Evolutionary conservation across 2,329 filamentous ascomycete species (phyloP).

Genomic region (Iodosphaeria phyllophila): DNA sequence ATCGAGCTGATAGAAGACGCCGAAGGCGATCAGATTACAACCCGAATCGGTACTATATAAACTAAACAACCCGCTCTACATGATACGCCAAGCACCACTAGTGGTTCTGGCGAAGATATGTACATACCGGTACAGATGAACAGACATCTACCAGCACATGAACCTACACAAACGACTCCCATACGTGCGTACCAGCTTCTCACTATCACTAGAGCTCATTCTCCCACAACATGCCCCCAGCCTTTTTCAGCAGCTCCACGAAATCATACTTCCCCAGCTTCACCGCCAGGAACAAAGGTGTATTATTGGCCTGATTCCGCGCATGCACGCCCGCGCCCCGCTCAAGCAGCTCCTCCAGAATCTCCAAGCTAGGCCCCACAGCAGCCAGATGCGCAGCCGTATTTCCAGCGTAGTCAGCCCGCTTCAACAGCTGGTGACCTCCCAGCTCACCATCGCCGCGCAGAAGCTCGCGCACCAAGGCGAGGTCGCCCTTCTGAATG

Average conservation of each 20-base stretch:
- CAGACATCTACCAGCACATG: too few relatives aligned
- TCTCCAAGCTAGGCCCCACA: constrained; percentile 29
- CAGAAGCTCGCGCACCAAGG: constrained; percentile 47
- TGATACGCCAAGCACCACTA: too few relatives aligned
- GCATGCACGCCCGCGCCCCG: constrained; percentile 49
- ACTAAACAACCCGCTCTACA: too few relatives aligned
- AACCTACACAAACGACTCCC: too few relatives aligned
- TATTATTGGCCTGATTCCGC: constrained; percentile 45
- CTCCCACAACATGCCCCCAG: constrained; percentile 40
- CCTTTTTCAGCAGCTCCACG: constrained; percentile 33
- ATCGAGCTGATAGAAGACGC: too few relatives aligned
- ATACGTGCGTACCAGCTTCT: too few relatives aligned
- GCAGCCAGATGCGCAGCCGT: constrained; percentile 44
- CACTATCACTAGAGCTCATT: constrained; percentile 18
- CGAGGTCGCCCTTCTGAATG: constrained; percentile 51
- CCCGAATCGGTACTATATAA: too few relatives aligned
- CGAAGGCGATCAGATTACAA: too few relatives aligned
- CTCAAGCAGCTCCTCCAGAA: constrained; percentile 38
- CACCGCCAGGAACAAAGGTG: constrained; percentile 43
- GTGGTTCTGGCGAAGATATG: too few relatives aligned
- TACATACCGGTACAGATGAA: too few relatives aligned
- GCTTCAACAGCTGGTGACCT: constrained; percentile 46
- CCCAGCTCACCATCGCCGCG: constrained; percentile 40
- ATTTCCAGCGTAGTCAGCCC: constrained; percentile 67
- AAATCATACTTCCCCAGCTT: constrained; percentile 34